Conservation (phyloP, 768 basidiomycete species). For the Guyanaporus albipodus region DNA sequence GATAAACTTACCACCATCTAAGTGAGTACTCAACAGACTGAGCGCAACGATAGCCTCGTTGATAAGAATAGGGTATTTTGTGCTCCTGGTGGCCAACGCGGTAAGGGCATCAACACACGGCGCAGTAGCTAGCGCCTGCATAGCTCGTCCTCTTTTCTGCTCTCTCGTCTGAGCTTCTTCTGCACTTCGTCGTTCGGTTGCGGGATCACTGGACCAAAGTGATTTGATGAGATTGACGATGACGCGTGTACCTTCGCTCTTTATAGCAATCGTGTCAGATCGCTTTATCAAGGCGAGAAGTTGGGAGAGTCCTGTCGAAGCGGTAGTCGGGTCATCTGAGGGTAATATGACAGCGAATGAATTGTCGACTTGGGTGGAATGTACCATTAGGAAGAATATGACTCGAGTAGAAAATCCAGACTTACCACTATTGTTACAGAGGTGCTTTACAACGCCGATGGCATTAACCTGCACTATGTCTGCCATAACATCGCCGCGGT, state of each 20-base stretch:
- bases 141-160: conserved; percentile 49
- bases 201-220: conserved; percentile 56
- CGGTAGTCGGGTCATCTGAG: conserved; percentile 23
- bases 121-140: conserved; percentile 47
- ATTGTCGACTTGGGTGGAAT: conserved; percentile 37
- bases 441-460: conserved; percentile 85
- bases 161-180: conserved; percentile 40
- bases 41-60: conserved; percentile 88
- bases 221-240: conserved; percentile 83
- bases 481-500: conserved; percentile 71
- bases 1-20: conserved; percentile 53
- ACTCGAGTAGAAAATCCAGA: not conserved
- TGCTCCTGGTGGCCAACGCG: conserved; percentile 69
- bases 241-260: conserved; percentile 87
- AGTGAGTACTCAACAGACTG: conserved; percentile 66
- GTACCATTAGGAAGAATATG: conserved; percentile 30
- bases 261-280: conserved; percentile 76
- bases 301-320: conserved; percentile 55
- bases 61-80: conserved; percentile 77
- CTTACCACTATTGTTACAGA: conserved; percentile 75
- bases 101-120: conserved; percentile 60
- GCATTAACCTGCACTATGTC: conserved; percentile 85
- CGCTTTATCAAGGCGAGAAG: conserved; percentile 73
- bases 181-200: conserved; percentile 24
- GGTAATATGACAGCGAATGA: conserved; percentile 51